A percentile compares a stretch with the other conserved stretches of the same genome.
Conservation (phyloP, 2,329 filamentous ascomycete species). For the Aspergillus brunneoviolaceus region DNA sequence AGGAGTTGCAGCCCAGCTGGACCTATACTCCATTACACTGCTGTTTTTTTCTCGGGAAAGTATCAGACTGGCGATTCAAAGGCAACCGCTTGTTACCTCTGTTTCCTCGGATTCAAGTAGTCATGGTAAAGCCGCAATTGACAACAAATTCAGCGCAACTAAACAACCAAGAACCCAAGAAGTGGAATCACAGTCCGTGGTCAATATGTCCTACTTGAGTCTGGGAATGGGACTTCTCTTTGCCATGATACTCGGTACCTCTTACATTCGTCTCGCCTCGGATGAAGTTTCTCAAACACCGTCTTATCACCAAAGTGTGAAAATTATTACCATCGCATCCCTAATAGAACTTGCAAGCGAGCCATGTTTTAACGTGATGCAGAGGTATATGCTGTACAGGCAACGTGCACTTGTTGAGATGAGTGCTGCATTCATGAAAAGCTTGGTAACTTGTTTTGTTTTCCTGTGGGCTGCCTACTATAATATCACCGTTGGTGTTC, state of each 20-base stretch:
- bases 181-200: conserved; percentile 64
- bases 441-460: conserved; percentile 68
- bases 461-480: conserved; percentile 63
- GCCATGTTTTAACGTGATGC: conserved; percentile 84
- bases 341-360: conserved; percentile 78
- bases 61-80: conserved; percentile 84
- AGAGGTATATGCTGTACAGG: conserved; percentile 76
- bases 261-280: conserved; percentile 62
- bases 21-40: conserved; percentile 89
- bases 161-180: conserved; percentile 23
- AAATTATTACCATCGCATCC: conserved; percentile 57
- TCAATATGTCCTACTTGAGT: conserved; percentile 85
- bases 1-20: conserved; percentile 83
- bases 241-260: conserved; percentile 62
- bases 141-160: background rate
- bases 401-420: conserved; percentile 81
- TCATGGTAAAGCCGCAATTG: conserved; percentile 11
- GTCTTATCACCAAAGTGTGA: conserved; percentile 60
- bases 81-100: conserved; percentile 55
- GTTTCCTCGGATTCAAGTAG: conserved; percentile 18
- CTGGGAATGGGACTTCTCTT: conserved; percentile 67
- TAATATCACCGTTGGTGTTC: conserved; percentile 63
- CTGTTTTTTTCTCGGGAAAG: conserved; percentile 93
- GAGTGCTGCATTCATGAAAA: conserved; percentile 75
- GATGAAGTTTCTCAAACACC: conserved; percentile 57